phyloP scores from a whole-genome alignment of 2,329 filamentous ascomycete genomes.

The Colletotrichum graminicola region DNA sequence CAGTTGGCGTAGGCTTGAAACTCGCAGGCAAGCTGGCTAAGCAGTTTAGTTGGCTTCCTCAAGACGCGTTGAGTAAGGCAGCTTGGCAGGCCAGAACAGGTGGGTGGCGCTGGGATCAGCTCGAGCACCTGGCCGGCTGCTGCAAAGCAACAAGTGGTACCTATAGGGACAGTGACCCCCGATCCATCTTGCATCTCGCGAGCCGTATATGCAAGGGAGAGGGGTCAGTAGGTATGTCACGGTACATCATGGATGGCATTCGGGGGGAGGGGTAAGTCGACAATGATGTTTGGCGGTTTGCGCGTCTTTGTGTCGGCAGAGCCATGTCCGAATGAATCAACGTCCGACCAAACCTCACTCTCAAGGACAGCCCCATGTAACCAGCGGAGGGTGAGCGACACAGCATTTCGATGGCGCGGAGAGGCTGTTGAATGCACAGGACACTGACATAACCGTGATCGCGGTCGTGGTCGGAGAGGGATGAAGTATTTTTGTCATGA shows the following conservation, averaged over 20 bases:
- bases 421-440: background rate
- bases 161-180: background rate
- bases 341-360: slow-evolving; percentile 9
- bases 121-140: slow-evolving; percentile 3
- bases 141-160: background rate
- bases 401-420: background rate
- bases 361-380: slow-evolving; percentile 18
- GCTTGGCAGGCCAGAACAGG: slow-evolving; percentile 4
- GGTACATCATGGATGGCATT: background rate
- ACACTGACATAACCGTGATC: background rate
- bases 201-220: background rate
- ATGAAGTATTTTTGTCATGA: background rate
- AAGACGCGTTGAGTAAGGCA: slow-evolving; percentile 7
- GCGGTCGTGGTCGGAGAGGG: background rate
- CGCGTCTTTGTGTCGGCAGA: slow-evolving; percentile 23
- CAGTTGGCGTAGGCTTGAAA: slow-evolving; percentile 11
- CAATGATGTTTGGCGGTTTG: slow-evolving; percentile 1
- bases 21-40: slow-evolving; percentile 1
- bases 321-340: slow-evolving; percentile 15
- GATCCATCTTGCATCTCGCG: background rate
- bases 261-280: background rate
- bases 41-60: background rate
- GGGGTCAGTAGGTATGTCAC: background rate
- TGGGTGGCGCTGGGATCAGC: slow-evolving; percentile 8
- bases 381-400: background rate